phyloP scores from a whole-genome alignment of 345 rosid genomes.

The Viola odorata region DNA sequence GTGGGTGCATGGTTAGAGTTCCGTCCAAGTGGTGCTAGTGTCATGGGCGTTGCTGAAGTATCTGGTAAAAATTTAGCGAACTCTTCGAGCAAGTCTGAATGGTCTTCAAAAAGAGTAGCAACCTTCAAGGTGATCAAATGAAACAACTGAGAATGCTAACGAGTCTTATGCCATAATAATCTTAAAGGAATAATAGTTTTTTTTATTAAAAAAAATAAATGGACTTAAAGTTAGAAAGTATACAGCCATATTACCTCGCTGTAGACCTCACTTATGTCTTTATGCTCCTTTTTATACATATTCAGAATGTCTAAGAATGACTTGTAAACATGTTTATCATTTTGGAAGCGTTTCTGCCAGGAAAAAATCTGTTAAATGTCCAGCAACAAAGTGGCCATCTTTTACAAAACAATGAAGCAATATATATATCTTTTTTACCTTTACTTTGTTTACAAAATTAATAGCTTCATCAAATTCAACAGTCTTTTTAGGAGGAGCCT shows the following conservation, averaged over 20 bases:
- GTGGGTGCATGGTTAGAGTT: slow-evolving; percentile 44
- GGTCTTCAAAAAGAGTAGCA: slow-evolving; percentile 68
- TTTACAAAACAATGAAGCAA: slow-evolving; percentile 9
- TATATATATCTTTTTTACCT: slow-evolving; percentile 40
- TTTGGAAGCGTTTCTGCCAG: slow-evolving; percentile 78
- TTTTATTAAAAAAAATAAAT: too few species aligned
- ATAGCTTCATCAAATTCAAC: slow-evolving; percentile 96
- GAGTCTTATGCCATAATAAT: background rate
- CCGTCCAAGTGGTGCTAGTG: slow-evolving; percentile 43
- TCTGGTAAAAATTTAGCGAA: slow-evolving; percentile 79
- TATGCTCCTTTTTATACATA: slow-evolving; percentile 83
- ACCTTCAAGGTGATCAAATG: slow-evolving; percentile 45
- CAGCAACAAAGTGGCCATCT: background rate
- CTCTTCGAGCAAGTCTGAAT: slow-evolving; percentile 81
- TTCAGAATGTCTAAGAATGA: slow-evolving; percentile 80
- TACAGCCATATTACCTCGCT: slow-evolving; percentile 43
- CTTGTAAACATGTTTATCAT: slow-evolving; percentile 78
- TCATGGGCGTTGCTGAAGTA: slow-evolving; percentile 43
- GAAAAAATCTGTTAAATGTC: slow-evolving; percentile 12
- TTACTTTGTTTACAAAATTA: slow-evolving; percentile 92
- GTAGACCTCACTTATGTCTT: slow-evolving; percentile 88
- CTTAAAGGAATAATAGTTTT: background rate
- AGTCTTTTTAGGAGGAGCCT: slow-evolving; percentile 70
- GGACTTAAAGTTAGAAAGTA: too few species aligned
- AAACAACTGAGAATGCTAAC: slow-evolving; percentile 10